Conservation (phyloP, 768 basidiomycete species). For the Vararia minispora region DNA sequence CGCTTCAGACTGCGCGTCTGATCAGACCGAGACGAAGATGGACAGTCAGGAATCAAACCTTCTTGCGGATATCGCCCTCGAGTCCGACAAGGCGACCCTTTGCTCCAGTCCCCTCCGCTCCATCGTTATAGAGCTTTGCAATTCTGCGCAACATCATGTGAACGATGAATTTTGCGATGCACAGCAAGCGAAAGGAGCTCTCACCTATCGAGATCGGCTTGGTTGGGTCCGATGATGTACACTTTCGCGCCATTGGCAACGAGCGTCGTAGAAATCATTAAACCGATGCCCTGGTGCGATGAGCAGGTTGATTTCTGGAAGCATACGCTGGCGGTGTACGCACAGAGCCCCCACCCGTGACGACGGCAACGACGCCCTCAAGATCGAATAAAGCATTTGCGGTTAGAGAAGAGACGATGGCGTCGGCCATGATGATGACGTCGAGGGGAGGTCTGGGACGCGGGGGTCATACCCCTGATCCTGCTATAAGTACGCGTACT, state of each 20-base stretch:
- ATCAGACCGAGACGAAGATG: neutral
- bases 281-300: constrained; percentile 29
- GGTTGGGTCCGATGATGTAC: constrained; percentile 34
- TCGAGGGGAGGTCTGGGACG: too few relatives aligned
- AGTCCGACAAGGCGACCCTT: constrained; percentile 29
- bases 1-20: constrained; percentile 28
- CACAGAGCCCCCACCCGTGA: constrained; percentile 34
- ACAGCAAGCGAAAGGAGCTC: constrained; percentile 1
- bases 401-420: constrained; percentile 22
- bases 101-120: constrained; percentile 18
- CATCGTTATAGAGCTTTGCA: constrained; percentile 26
- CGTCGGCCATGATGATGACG: constrained; percentile 16
- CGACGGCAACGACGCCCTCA: constrained; percentile 31
- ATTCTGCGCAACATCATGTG: constrained; percentile 18
- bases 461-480: too few relatives aligned
- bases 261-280: constrained; percentile 37
- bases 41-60: constrained; percentile 18
- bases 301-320: neutral
- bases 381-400: constrained; percentile 32
- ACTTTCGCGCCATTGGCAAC: constrained; percentile 38
- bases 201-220: constrained; percentile 28
- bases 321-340: too few relatives aligned
- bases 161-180: neutral
- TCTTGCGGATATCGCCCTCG: constrained; percentile 29
- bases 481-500: too few relatives aligned